Evolutionary conservation across 345 rosid genomes (phyloP).

Genomic region (Crucihimalaya himalaica): DNA sequence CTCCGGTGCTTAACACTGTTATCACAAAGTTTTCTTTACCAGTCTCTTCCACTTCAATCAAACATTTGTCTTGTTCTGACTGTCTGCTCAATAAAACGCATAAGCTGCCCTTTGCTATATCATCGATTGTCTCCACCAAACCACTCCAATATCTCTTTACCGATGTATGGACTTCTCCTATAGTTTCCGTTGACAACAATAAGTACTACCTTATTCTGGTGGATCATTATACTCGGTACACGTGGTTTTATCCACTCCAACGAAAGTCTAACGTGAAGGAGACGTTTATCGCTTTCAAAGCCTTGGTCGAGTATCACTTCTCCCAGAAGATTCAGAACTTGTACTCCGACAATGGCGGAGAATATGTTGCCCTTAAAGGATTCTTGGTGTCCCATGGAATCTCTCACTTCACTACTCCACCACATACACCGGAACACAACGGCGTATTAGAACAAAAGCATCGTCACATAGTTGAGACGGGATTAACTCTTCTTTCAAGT

Average conservation of each 20-base stretch:
- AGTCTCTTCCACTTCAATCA: too few species aligned
- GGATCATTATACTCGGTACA: background rate
- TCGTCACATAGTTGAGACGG: rapidly evolving
- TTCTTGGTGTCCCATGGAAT: background rate
- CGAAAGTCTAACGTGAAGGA: background rate
- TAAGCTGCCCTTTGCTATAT: background rate
- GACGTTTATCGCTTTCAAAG: background rate
- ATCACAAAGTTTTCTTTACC: too few species aligned
- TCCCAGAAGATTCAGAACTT: rapidly evolving
- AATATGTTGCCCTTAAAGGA: rapidly evolving
- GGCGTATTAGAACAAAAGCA: background rate
- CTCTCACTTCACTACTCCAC: background rate
- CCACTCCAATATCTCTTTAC: background rate
- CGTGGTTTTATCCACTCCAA: background rate
- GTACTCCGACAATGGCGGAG: background rate
- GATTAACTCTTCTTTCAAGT: rapidly evolving
- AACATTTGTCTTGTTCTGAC: background rate
- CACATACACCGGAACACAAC: background rate
- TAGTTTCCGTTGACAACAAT: background rate
- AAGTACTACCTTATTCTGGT: background rate
- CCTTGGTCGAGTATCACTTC: background rate
- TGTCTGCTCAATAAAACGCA: background rate
- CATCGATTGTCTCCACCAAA: background rate
- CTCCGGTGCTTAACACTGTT: too few species aligned
- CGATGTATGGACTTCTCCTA: background rate